phyloP scores from a whole-genome alignment of 1,284 basidiomycete species.

The Pascua guehoae region DNA sequence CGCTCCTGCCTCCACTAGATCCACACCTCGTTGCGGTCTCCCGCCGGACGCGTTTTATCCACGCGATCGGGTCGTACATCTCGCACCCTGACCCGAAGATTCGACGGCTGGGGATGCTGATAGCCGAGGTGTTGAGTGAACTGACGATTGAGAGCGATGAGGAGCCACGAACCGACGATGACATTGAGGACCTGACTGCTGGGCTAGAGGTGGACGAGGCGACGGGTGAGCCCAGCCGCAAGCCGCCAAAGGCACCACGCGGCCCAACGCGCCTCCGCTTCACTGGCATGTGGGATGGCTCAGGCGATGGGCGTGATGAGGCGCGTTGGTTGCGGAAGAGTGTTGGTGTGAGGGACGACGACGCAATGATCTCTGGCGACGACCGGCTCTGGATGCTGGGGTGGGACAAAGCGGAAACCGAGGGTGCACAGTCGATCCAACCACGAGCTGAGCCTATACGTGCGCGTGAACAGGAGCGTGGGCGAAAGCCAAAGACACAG shows the following conservation, averaged over 20 bases:
- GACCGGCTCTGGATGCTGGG: slow-evolving; percentile 31
- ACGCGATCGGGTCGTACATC: slow-evolving; percentile 71
- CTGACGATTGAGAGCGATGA: slow-evolving; percentile 24
- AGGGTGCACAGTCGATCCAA: neutral
- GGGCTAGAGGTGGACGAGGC: slow-evolving; percentile 39
- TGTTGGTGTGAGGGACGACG: slow-evolving; percentile 56
- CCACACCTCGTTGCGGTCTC: slow-evolving; percentile 45
- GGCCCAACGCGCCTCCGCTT: slow-evolving; percentile 60
- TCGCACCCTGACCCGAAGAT: slow-evolving; percentile 71
- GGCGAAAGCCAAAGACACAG: neutral
- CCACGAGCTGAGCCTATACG: neutral
- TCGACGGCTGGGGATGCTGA: slow-evolving; percentile 88
- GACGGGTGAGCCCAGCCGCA: slow-evolving; percentile 8
- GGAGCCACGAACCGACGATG: slow-evolving; percentile 19
- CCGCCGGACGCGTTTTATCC: slow-evolving; percentile 63
- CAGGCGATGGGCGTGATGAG: slow-evolving; percentile 66
- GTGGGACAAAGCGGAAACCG: slow-evolving; percentile 19
- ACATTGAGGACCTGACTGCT: slow-evolving; percentile 40
- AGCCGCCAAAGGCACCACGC: slow-evolving; percentile 2
- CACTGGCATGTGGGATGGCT: slow-evolving; percentile 70
- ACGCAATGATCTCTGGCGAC: slow-evolving; percentile 38
- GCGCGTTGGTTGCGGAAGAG: slow-evolving; percentile 58
- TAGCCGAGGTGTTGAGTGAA: slow-evolving; percentile 64
- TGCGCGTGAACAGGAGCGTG: slow-evolving; percentile 2
- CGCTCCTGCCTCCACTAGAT: slow-evolving; percentile 58